phyloP scores from a whole-genome alignment of 371 early-diverging fungal species.

The Mucor piriformis region DNA sequence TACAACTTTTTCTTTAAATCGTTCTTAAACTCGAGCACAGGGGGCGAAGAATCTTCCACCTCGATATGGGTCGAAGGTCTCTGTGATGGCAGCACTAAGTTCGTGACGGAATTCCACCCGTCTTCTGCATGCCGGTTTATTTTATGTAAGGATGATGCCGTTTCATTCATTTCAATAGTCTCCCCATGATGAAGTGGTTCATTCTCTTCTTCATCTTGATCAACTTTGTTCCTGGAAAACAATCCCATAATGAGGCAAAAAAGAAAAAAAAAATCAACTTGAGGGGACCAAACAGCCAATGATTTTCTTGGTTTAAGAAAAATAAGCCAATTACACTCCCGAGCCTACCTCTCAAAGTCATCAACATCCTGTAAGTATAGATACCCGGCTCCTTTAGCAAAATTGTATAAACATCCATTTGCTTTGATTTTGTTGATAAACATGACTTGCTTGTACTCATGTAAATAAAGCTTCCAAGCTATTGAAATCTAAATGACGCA shows the following conservation, averaged over 20 bases:
- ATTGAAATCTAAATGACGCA: too few relatives aligned
- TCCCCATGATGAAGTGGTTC: conserved; percentile 30
- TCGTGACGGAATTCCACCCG: conserved; percentile 31
- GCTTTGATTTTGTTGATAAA: too few relatives aligned
- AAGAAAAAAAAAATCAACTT: not conserved
- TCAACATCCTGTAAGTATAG: too few relatives aligned
- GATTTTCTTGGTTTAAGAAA: not conserved
- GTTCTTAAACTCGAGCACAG: conserved; percentile 30
- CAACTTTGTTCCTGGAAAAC: conserved; percentile 17
- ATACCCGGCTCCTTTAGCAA: too few relatives aligned
- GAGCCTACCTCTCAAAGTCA: too few relatives aligned
- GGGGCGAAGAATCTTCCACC: conserved; percentile 14
- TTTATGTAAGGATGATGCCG: conserved; percentile 5
- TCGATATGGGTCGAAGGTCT: conserved; percentile 21
- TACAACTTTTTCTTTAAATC: conserved; percentile 63
- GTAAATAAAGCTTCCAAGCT: too few relatives aligned
- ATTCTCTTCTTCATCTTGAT: conserved; percentile 24
- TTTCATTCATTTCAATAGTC: conserved; percentile 28
- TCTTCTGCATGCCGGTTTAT: conserved; percentile 25
- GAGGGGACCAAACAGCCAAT: too few relatives aligned
- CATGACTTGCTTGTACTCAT: too few relatives aligned
- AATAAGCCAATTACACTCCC: too few relatives aligned
- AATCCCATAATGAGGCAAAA: conserved; percentile 10
- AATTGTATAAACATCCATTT: too few relatives aligned
- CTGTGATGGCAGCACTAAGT: conserved; percentile 14